These are phyloP conservation scores for Cephalotrichum gorgonifer DNA, from an alignment of 2,329 filamentous ascomycete genomes.

Conservation along the genomic window DNA sequence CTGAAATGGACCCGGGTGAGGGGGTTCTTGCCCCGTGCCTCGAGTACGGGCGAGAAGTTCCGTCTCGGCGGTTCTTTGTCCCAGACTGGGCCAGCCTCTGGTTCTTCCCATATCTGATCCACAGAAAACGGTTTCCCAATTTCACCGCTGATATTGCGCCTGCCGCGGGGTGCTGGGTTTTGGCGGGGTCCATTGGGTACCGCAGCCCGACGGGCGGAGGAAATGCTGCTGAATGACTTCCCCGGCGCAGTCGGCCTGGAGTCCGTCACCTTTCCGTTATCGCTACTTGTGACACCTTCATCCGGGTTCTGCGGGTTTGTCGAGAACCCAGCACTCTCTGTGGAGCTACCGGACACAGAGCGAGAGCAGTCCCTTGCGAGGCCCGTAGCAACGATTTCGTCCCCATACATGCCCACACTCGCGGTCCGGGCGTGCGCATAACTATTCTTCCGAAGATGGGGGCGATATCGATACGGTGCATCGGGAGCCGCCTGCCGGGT, in stretches of 20 bases:
- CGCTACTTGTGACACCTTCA: slow-evolving; percentile 13
- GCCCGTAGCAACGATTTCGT: slow-evolving; percentile 33
- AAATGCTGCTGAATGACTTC: neutral
- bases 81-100: slow-evolving; percentile 34
- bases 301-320: neutral
- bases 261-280: neutral
- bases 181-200: neutral
- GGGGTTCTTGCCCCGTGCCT: slow-evolving; percentile 22
- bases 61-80: slow-evolving; percentile 7
- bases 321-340: slow-evolving; percentile 27
- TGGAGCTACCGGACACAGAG: slow-evolving; percentile 42
- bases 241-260: neutral
- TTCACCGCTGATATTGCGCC: slow-evolving; percentile 61
- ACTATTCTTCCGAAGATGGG: slow-evolving; percentile 60
- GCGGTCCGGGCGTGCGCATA: slow-evolving; percentile 58
- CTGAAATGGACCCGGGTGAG: slow-evolving; percentile 8
- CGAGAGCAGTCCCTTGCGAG: slow-evolving; percentile 32
- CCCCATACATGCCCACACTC: slow-evolving; percentile 40
- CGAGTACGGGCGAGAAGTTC: slow-evolving; percentile 18
- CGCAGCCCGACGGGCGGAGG: neutral
- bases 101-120: slow-evolving; percentile 85
- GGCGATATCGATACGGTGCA: slow-evolving; percentile 56
- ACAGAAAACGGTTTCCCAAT: slow-evolving; percentile 57
- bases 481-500: slow-evolving; percentile 44
- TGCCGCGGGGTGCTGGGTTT: slow-evolving; percentile 32